These are phyloP conservation scores for Hypsizygus ulmarius DNA, from an alignment of 1,284 basidiomycete species.

Conservation along the genomic window DNA sequence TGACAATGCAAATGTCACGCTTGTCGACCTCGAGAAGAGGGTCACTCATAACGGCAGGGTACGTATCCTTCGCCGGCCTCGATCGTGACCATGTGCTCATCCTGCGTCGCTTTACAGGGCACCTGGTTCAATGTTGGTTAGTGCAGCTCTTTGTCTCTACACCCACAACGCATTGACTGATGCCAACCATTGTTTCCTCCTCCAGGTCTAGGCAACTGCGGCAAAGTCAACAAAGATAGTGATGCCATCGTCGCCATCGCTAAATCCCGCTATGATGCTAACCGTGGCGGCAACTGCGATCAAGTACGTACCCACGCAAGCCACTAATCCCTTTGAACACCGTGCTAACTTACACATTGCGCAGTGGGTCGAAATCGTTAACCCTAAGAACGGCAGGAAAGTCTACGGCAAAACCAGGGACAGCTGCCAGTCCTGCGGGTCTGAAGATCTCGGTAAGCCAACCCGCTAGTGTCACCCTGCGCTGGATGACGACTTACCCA, in stretches of 20 bases:
- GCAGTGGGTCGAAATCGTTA: conserved; percentile 50
- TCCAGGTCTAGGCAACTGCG: conserved; percentile 49
- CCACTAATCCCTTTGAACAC: neutral
- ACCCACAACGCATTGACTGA: too few species aligned
- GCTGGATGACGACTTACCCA: neutral
- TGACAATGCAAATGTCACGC: conserved; percentile 19
- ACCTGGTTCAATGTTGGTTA: conserved; percentile 38
- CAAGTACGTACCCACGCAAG: conserved; percentile 34
- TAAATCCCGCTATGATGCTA: conserved; percentile 39
- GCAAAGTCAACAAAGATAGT: conserved; percentile 34
- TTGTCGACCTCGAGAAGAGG: conserved; percentile 45
- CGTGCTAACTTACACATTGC: conserved; percentile 6
- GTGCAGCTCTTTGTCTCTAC: conserved; percentile 9
- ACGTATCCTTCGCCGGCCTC: conserved; percentile 22
- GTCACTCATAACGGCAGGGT: conserved; percentile 46
- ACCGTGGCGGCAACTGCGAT: conserved; percentile 42
- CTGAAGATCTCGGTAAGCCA: conserved; percentile 45
- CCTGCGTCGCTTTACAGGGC: conserved; percentile 24
- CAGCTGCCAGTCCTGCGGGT: conserved; percentile 44
- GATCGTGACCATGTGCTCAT: conserved; percentile 4
- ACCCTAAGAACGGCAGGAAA: conserved; percentile 39
- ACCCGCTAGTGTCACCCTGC: neutral
- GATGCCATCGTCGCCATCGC: conserved; percentile 50
- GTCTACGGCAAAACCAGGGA: conserved; percentile 45
- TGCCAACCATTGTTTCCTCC: conserved; percentile 8